Conservation (phyloP, 2,329 filamentous ascomycete genomes). For the Talaromyces marneffei region DNA sequence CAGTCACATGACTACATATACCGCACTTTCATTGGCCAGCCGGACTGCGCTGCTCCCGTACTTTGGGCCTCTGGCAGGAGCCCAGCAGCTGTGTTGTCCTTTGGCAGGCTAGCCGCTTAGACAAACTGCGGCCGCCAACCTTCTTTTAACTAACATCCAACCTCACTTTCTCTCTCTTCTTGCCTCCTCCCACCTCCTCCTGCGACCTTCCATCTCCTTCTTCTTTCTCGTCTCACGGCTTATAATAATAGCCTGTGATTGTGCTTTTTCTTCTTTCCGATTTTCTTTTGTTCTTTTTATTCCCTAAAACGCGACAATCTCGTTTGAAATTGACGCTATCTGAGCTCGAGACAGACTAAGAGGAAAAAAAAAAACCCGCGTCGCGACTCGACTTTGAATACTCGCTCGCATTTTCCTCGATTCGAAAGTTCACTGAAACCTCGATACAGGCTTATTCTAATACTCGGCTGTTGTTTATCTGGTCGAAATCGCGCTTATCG, state of each 20-base stretch:
- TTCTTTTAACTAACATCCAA: conserved; percentile 10
- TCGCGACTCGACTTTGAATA: conserved; percentile 6
- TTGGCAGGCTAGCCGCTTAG: conserved; percentile 10
- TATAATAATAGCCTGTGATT: conserved; percentile 2
- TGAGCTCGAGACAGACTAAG: background rate
- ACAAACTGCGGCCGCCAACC: conserved; percentile 1
- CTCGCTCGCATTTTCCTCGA: conserved; percentile 3
- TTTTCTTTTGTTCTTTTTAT: background rate
- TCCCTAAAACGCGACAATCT: background rate
- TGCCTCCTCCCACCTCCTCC: background rate
- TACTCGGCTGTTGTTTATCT: background rate
- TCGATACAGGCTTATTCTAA: background rate
- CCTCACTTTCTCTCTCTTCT: background rate
- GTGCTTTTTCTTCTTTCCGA: background rate
- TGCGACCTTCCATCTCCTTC: background rate
- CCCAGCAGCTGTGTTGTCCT: background rate
- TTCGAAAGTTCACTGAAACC: background rate
- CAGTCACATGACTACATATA: conserved; percentile 12
- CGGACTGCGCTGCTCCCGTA: background rate
- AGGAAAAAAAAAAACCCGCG: conserved; percentile 9
- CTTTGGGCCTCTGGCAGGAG: no score
- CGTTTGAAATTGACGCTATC: background rate
- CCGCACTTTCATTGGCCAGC: background rate
- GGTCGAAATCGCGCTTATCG: background rate
- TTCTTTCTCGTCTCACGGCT: background rate